A percentile compares a stretch with the other conserved stretches of the same genome.
phyloP scores from a whole-genome alignment of 2,329 filamentous ascomycete species.

The Lasiodiplodia theobromae region DNA sequence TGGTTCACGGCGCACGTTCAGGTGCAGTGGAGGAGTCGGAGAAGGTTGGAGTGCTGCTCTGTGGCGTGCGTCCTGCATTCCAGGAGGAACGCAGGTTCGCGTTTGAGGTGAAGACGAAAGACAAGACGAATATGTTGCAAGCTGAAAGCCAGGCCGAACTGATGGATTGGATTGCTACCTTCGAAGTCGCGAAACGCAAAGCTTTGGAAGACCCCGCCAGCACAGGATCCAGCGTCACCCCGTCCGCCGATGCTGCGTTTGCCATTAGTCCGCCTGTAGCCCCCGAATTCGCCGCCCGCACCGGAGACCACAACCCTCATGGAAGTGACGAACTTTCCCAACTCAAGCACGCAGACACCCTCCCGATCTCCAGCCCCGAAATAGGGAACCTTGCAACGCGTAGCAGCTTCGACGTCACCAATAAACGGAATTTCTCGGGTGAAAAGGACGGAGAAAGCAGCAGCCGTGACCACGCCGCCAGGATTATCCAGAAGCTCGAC shows the following conservation, averaged over 20 bases:
- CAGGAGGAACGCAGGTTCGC: conserved; percentile 95
- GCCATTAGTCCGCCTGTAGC: conserved; percentile 87
- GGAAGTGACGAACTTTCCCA: conserved; percentile 60
- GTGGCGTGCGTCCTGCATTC: conserved; percentile 88
- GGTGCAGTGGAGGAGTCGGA: conserved; percentile 93
- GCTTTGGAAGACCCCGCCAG: conserved; percentile 77
- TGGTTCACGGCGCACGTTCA: conserved; percentile 79
- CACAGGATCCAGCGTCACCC: conserved; percentile 55
- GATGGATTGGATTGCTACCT: conserved; percentile 93
- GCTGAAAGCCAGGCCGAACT: conserved; percentile 91
- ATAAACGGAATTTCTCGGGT: conserved; percentile 57
- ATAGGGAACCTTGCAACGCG: conserved; percentile 58
- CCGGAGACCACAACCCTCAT: conserved; percentile 67
- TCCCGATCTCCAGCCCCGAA: conserved; percentile 65
- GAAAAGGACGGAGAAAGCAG: conserved; percentile 73
- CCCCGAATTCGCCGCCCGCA: conserved; percentile 87
- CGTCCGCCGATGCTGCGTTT: conserved; percentile 74
- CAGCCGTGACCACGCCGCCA: conserved; percentile 79
- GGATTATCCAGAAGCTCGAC: conserved; percentile 93
- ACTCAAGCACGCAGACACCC: conserved; percentile 68
- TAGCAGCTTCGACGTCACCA: conserved; percentile 74
- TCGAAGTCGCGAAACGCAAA: conserved; percentile 92
- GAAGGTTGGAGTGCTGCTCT: conserved; percentile 92
- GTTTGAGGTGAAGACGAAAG: conserved; percentile 98
- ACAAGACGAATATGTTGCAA: conserved; percentile 85